Percentiles rank a stretch among this genome's conserved stretches.
Conservation (phyloP, 768 basidiomycete genomes). For the Tremella yokohamensis region DNA sequence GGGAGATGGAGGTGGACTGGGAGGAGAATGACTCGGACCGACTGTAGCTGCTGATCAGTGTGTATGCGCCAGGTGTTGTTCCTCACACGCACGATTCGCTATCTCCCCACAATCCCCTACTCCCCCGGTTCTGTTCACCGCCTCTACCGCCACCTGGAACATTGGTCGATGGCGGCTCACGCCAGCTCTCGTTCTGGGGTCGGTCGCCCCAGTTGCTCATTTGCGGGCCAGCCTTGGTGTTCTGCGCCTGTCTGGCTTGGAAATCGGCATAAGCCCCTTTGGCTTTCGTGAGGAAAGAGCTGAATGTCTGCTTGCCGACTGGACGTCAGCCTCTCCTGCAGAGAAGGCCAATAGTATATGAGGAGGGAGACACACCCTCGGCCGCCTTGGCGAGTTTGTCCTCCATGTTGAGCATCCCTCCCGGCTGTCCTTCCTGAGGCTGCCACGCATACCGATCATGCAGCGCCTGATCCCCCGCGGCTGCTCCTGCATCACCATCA, state of each 20-base stretch:
- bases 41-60: constrained; percentile 17
- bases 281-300: constrained; percentile 40
- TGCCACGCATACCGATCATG: constrained; percentile 7
- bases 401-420: constrained; percentile 44
- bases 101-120: constrained; percentile 20
- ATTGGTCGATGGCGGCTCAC: constrained; percentile 8
- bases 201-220: constrained; percentile 7
- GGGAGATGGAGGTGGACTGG: constrained; percentile 22
- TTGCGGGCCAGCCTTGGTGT: constrained; percentile 1
- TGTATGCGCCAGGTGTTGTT: not conserved
- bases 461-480: not conserved
- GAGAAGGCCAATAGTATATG: not conserved
- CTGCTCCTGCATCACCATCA: too few relatives aligned
- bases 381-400: constrained; percentile 46
- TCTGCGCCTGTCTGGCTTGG: constrained; percentile 30
- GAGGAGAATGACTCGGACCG: constrained; percentile 36
- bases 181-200: not conserved
- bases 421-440: constrained; percentile 19
- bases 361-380: constrained; percentile 35
- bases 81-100: constrained; percentile 22
- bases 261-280: constrained; percentile 46
- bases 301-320: constrained; percentile 50
- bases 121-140: constrained; percentile 32
- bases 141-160: constrained; percentile 32
- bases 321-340: constrained; percentile 2